Evolutionary conservation across 2,329 filamentous ascomycete species (phyloP), one percentile per base, ranked within the genome.

Genomic region (Myriangium duriaei): DNA sequence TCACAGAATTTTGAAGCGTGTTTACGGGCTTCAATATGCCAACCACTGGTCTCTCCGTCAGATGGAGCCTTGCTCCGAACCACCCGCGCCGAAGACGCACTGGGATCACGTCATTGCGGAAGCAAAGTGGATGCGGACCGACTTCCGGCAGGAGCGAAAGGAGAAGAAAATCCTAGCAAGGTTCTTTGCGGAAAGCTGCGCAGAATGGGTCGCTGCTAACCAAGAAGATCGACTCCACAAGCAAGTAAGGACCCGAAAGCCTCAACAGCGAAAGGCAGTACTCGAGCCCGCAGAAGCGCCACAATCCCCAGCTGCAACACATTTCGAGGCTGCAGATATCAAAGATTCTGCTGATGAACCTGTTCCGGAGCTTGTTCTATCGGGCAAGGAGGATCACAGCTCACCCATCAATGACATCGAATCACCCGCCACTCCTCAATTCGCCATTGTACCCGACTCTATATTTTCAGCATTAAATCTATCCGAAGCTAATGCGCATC

Each of bases 101-200:
- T 83, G 79, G 73, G 91, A 98, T 60, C 71, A 88, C 37, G 58
- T 96, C 39, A 64, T 98, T 19, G 74, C 86, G 48, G 87, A 98
- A 63, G 84, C 88, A 73, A 93, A 87, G 57, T 96, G 88, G 88
- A 92, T 98, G 84, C 76, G 87, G 35, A 95, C 86, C 2, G 91
- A 98, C 59, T 96, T 95, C 52, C 74, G 81, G 36, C 84, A 95
- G 59, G 91, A 96, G 57, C 69, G 85, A 29, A 94, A 93, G 56
- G 94, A 87, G 86, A 96, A 95, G 61, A 77, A 76, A 53, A 74
- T 81, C 2, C 72, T 80, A 24, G 87, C 87, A 4, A 79, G 79
- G 42, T 85, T 79, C 41, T 67, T 94, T 42, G 91, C 86, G 1
- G 68, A 78, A 50, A 82, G 80, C 50, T 96, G 88, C 57, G 83